Evolutionary conservation across 805 yeast species (phyloP).

Genomic region (Pichia nakasei): DNA sequence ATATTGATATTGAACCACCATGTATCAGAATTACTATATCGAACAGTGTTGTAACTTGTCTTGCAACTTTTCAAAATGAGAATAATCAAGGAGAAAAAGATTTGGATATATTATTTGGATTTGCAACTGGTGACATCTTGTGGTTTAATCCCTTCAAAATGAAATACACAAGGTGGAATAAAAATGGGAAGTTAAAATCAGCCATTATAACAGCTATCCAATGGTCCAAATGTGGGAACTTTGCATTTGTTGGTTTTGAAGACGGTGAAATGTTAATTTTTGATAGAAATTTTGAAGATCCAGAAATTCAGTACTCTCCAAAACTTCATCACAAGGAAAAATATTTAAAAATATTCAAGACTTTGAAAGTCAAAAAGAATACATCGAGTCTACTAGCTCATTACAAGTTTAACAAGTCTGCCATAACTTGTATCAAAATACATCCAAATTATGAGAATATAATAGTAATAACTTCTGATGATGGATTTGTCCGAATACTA

Average conservation of each 20-base stretch:
- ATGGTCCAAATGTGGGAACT: conserved; percentile 40
- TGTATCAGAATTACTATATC: conserved; percentile 35
- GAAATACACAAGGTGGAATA: conserved; percentile 45
- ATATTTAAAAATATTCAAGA: conserved; percentile 28
- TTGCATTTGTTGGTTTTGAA: conserved; percentile 49
- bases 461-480: conserved; percentile 50
- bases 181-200: conserved; percentile 35
- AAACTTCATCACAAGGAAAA: conserved; percentile 20
- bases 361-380: conserved; percentile 4
- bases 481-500: conserved; percentile 53
- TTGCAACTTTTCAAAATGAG: conserved; percentile 25
- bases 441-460: conserved; percentile 34
- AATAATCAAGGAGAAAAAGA: conserved; percentile 24
- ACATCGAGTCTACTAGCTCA: conserved; percentile 44
- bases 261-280: conserved; percentile 53
- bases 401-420: conserved; percentile 49
- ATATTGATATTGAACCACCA: conserved; percentile 37
- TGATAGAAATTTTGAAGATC: conserved; percentile 43
- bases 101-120: conserved; percentile 51
- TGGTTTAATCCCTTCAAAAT: conserved; percentile 47
- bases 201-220: conserved; percentile 36
- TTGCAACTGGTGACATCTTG: conserved; percentile 57
- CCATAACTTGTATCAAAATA: conserved; percentile 41
- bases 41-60: conserved; percentile 31
- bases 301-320: conserved; percentile 19